A percentile compares a stretch with the other conserved stretches of the same genome.
Evolutionary conservation across 208 protist species (phyloP).

Genomic region (Acanthamoeba culbertsoni): DNA sequence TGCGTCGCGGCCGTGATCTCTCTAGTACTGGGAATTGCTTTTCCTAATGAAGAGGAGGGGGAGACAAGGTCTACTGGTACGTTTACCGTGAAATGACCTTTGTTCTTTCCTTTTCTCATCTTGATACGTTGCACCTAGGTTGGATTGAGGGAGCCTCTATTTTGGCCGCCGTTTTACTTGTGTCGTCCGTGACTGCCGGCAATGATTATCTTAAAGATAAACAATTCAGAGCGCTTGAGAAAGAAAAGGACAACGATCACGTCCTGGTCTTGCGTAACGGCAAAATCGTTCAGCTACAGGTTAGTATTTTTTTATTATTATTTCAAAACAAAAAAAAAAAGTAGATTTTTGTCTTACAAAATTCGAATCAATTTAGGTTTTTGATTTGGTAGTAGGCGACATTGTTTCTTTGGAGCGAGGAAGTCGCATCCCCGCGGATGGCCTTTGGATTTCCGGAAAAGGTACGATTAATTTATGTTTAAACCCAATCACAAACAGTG

Average conservation of each 20-base stretch:
- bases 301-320: neutral
- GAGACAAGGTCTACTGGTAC: neutral
- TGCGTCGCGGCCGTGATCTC: constrained; percentile 91
- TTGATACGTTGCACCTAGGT: constrained; percentile 62
- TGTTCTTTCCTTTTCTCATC: neutral
- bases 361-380: too few species aligned
- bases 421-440: constrained; percentile 73
- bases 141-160: constrained; percentile 98
- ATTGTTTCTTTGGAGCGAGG: constrained; percentile 82
- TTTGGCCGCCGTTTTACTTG: constrained; percentile 94
- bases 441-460: neutral
- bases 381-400: constrained; percentile 89
- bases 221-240: constrained; percentile 93
- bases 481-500: too few species aligned
- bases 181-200: constrained; percentile 89
- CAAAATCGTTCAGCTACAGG: neutral
- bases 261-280: constrained; percentile 91
- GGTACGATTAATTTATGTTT: too few species aligned
- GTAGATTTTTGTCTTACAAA: neutral
- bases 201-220: constrained; percentile 95
- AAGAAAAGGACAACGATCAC: constrained; percentile 88
- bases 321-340: too few species aligned
- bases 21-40: constrained; percentile 87
- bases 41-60: constrained; percentile 78
- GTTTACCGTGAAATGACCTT: too few species aligned